phyloP scores from a whole-genome alignment of 306 rosid genomes.

The Rosa chinensis region DNA sequence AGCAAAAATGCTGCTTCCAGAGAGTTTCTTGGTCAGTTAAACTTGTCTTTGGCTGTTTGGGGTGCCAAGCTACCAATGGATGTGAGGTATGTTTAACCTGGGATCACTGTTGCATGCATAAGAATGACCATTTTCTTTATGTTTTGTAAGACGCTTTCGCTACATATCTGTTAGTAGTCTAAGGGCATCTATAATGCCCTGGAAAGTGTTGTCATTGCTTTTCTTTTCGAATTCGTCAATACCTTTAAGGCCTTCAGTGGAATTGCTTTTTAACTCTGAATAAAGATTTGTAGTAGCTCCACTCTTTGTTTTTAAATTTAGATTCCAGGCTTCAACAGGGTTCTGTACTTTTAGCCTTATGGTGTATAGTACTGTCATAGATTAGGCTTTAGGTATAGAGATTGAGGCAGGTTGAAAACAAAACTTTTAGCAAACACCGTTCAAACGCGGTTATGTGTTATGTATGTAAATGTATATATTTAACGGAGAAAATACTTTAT shows the following conservation, averaged over 20 bases:
- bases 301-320: not conserved
- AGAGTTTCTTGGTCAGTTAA: constrained; percentile 64
- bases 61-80: constrained; percentile 70
- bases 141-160: not conserved
- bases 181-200: not conserved
- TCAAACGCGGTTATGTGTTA: not conserved
- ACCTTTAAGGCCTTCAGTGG: not conserved
- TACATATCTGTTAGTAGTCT: not conserved
- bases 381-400: not conserved
- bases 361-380: not conserved
- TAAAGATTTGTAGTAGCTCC: not conserved
- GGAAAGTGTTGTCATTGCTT: not conserved
- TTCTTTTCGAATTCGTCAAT: not conserved
- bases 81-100: constrained; percentile 58
- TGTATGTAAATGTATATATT: not conserved
- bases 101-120: constrained; percentile 1
- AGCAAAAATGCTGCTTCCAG: constrained; percentile 66
- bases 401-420: not conserved
- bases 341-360: not conserved
- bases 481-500: not conserved
- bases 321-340: not conserved
- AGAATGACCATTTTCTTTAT: not conserved
- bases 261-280: not conserved
- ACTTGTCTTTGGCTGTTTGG: constrained; percentile 83
- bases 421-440: not conserved